These are phyloP conservation scores for Ophiostoma sp. DNA, from an alignment of 2,329 filamentous ascomycete genomes.

Conservation along the genomic window DNA sequence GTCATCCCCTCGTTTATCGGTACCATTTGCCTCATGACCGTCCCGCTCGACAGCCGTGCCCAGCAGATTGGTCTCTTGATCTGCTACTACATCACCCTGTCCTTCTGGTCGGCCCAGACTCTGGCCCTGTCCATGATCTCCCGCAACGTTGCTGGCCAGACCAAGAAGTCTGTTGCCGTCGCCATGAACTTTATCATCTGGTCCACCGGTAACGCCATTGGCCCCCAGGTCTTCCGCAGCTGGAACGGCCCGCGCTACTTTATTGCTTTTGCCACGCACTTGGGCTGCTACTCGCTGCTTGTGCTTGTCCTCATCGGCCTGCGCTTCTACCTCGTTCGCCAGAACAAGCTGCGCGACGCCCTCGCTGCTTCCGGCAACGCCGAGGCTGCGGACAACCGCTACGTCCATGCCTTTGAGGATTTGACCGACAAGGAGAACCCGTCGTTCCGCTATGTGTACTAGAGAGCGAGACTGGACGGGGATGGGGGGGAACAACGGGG, in stretches of 20 bases:
- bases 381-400: constrained; percentile 41
- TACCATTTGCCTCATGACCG: constrained; percentile 70
- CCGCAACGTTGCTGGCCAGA: constrained; percentile 70
- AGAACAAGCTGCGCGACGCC: constrained; percentile 61
- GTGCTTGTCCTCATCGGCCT: constrained; percentile 59
- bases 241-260: constrained; percentile 65
- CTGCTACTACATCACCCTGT: constrained; percentile 72
- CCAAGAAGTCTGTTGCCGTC: constrained; percentile 69
- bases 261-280: constrained; percentile 67
- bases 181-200: constrained; percentile 71
- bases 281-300: constrained; percentile 66
- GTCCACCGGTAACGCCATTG: constrained; percentile 47
- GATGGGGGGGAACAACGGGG: background rate
- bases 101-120: constrained; percentile 74
- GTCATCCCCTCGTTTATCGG: constrained; percentile 70
- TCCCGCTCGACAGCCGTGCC: constrained; percentile 57
- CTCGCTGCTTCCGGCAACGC: constrained; percentile 44
- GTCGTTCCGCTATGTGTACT: constrained; percentile 58
- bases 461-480: background rate
- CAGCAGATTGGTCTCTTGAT: constrained; percentile 68
- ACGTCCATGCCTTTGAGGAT: constrained; percentile 61
- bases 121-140: constrained; percentile 66
- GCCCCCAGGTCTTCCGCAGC: constrained; percentile 64
- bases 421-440: constrained; percentile 62
- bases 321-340: constrained; percentile 53